These are phyloP conservation scores for Castanea sativa DNA, from an alignment of 306 rosid species.

Conservation along the genomic window DNA sequence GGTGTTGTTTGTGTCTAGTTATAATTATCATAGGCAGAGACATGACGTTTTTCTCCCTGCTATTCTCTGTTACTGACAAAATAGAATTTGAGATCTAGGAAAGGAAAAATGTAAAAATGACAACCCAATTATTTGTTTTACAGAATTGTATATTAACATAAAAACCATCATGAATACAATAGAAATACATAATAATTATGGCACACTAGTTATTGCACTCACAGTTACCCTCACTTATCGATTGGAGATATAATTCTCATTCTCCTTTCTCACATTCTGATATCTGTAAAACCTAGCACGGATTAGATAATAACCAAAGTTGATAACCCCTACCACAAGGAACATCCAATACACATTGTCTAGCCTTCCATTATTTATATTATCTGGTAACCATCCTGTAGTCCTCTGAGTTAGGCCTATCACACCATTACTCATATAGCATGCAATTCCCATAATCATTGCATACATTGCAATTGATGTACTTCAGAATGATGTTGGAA, in stretches of 20 bases:
- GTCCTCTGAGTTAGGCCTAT: slow-evolving; percentile 20
- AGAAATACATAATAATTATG: too few species aligned
- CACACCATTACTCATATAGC: slow-evolving; percentile 22
- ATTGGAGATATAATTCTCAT: not conserved
- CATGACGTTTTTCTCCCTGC: too few species aligned
- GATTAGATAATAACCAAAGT: slow-evolving; percentile 26
- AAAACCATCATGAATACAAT: too few species aligned
- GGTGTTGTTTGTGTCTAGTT: too few species aligned
- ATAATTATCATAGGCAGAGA: too few species aligned
- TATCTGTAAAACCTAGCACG: slow-evolving; percentile 30
- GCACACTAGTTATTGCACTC: too few species aligned
- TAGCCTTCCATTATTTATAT: slow-evolving; percentile 37
- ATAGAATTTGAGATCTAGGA: too few species aligned
- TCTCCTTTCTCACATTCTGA: slow-evolving; percentile 8
- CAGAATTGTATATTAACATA: too few species aligned
- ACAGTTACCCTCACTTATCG: not conserved
- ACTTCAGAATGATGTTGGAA: slow-evolving; percentile 44
- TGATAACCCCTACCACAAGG: too few species aligned
- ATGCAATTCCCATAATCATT: slow-evolving; percentile 1
- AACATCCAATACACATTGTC: not conserved
- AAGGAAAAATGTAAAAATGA: too few species aligned
- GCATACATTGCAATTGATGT: slow-evolving; percentile 50
- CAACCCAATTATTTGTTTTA: too few species aligned
- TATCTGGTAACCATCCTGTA: slow-evolving; percentile 36
- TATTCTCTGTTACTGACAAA: too few species aligned